Evolutionary conservation across 1,284 basidiomycete species (phyloP), one percentile per base, ranked within the genome.

Genomic region (Mrakiaceae sp.): DNA sequence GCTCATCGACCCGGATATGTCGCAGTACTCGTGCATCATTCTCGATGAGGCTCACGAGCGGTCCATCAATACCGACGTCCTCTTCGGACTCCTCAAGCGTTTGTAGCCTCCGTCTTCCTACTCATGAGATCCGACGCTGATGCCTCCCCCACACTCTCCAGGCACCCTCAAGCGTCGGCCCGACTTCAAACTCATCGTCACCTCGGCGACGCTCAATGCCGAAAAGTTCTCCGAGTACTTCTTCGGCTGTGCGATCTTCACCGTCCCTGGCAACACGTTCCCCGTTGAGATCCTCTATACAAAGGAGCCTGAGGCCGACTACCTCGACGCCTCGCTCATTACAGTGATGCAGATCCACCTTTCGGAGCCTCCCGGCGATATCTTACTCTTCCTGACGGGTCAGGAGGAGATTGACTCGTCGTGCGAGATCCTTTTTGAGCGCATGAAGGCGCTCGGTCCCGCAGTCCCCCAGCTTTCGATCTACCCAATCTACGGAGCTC

Each of bases 151-250:
- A 58, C 52, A 11, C 50, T 42, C 64, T 71, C 8, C 76, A 93
- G 90, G 98, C 83, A 88, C 95, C 44, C 86, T 96, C 71, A 94
- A 92, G 74, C 85, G 90, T 53, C 84, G 96, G 62, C 87, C 92
- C 3, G 96, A 98, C 74, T 83, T 99, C 68, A 98, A 98, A 74
- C 82, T 98, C 53, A 98, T 98, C 70, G 94, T 98, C 67, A 98
- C 95, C 0, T 98, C 95, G 0, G 96, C 96, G 1, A 99, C 96
- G 0, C 81, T 99, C n/a, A 95, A 99, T 72, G 95, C 96, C 54
- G 94, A 96, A 74, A 98, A 98, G 79, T 98, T 98, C 77, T 94
- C 94, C 7, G 92, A 90, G 71, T 98, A 98, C 82, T 99, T 98
- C 81, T 96, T 87, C 75, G 90, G 88, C 27, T 98, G 94, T 77